Base-by-base conservation (phyloP, 768 basidiomycete species). In the Boletus fagicola region DNA sequence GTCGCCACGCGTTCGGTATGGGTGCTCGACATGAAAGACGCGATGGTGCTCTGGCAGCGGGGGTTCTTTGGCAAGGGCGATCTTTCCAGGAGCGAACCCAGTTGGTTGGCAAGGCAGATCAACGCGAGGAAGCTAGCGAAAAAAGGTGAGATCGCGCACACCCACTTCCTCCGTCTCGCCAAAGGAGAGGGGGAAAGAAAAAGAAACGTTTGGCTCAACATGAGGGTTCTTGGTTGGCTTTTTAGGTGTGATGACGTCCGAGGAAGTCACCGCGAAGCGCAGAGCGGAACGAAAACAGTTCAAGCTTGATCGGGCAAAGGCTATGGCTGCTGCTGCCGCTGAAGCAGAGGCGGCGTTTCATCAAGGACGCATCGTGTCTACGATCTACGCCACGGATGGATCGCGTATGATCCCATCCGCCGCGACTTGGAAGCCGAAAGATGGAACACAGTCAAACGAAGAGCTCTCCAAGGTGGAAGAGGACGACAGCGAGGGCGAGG, bases 61-160 rank as follows among this genome's bases (percentile, higher is more conserved):
- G 97, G 97, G 0, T 98, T 98, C 76, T 99, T 98, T 71, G 97
- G 97, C 24, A 99, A 99, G 72, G 97, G 97, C 1, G 90, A 90
- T 68, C 77, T 99, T 51, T 95, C 92, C 40, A 75, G 97, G 56
- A 97, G 94, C 72, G 97, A 99, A 71, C 95, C 96, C 9, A 92
- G 85, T 54, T 99, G 97, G 97, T 77, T 87, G 57, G 82, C 86
- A 20, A 77, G 97, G 46, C 87, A 92, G 64, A 77, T 88, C 57
- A 92, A 91, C 67, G 78, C 74, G 1, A 73, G 67, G 30, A 70
- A 76, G 60, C 74, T 83, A 49, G 79, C 78, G 55, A 80, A 80
- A 64, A 83, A 83, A 74, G 80, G 92, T 86, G 75, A 53, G 65
- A 18, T 22, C 46, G 15, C 9, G 28, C 20, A 31, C 15, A 43